Conservation (phyloP, 2,329 filamentous ascomycete species). For the Diatrype stigma region DNA sequence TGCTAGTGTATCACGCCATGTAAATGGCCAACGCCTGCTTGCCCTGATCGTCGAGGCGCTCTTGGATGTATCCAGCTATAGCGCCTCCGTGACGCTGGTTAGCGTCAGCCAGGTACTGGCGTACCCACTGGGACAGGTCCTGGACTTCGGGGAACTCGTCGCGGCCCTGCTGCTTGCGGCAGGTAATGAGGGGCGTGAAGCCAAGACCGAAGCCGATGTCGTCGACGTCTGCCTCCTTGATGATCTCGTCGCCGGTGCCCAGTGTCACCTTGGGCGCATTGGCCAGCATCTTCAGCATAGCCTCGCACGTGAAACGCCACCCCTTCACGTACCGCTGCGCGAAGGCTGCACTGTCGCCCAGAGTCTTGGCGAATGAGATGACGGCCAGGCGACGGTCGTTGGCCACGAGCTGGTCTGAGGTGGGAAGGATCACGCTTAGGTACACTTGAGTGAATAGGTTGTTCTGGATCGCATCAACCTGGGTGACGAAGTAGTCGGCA, state of each 20-base stretch:
- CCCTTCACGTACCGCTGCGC: slow-evolving; percentile 79
- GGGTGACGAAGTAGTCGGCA: slow-evolving; percentile 83
- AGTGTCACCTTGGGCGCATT: slow-evolving; percentile 71
- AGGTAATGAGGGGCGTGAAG: slow-evolving; percentile 90
- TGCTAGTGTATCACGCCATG: slow-evolving; percentile 22
- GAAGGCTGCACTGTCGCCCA: slow-evolving; percentile 82
- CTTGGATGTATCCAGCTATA: slow-evolving; percentile 66
- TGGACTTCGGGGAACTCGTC: slow-evolving; percentile 86
- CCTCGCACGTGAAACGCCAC: slow-evolving; percentile 85
- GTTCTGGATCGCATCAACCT: slow-evolving; percentile 76
- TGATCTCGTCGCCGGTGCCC: slow-evolving; percentile 67
- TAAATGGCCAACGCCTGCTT: slow-evolving; percentile 50
- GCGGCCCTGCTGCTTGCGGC: slow-evolving; percentile 61
- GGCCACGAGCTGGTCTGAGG: slow-evolving; percentile 84
- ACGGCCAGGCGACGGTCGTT: slow-evolving; percentile 91
- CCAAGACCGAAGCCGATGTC: slow-evolving; percentile 93
- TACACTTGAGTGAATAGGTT: slow-evolving; percentile 83
- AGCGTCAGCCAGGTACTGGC: slow-evolving; percentile 70
- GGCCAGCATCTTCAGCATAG: slow-evolving; percentile 82
- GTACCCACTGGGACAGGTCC: slow-evolving; percentile 81
- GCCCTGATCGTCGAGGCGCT: slow-evolving; percentile 63
- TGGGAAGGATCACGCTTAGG: slow-evolving; percentile 77
- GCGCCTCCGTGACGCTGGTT: slow-evolving; percentile 69
- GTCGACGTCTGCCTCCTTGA: slow-evolving; percentile 86
- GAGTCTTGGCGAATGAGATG: slow-evolving; percentile 86